Base-by-base conservation (phyloP, 1,139 yeast species). In the Diutina sp. region DNA sequence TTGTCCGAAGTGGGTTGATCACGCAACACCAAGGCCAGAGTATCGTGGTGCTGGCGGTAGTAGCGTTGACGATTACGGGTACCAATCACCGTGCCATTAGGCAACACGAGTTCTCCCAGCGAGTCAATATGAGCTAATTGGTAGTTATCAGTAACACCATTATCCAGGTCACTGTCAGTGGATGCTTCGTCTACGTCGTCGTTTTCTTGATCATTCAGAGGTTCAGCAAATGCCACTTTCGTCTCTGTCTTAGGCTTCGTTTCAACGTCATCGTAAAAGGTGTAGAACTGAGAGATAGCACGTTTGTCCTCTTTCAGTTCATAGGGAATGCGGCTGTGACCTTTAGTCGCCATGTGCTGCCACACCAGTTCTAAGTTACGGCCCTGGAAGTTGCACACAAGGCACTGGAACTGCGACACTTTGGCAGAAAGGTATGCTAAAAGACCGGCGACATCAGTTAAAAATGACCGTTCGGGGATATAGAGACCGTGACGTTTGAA, bases 241-340 rank as follows among this genome's bases (percentile, higher is more conserved):
- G 58, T 67, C 62, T 58, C 58, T 5, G 60, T 54, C n/a, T 57
- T 62, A 29, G 55, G 58, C 57, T 61, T 63, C 3, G 58, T 56
- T 3, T 51, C 54, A 11, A 35, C 44, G 25, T 35, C 54, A 9
- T 35, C 54, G 41, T 51, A 35, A 30, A 79, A 79, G 56, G 77
- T 68, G 62, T 80, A 81, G 59, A 75, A 81, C 58, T 72, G 72
- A 1, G 71, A 64, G 21, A 80, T 64, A 2, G 68, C 66, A 14
- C 65, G 65, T 57, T 71, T 72, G 55, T 80, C 83, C 16, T 72
- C 76, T 55, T 67, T 70, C 3, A 77, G 69, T 58, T 81, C 85
- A 62, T 77, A 81, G 0, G 85, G 85, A 28, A 81, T 65, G 52
- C 70, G 72, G 60, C 84, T 79, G 62, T 81, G 85, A 0, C 84